Conservation (phyloP, 345 rosid genomes). For the Raphanus raphanistrum region DNA sequence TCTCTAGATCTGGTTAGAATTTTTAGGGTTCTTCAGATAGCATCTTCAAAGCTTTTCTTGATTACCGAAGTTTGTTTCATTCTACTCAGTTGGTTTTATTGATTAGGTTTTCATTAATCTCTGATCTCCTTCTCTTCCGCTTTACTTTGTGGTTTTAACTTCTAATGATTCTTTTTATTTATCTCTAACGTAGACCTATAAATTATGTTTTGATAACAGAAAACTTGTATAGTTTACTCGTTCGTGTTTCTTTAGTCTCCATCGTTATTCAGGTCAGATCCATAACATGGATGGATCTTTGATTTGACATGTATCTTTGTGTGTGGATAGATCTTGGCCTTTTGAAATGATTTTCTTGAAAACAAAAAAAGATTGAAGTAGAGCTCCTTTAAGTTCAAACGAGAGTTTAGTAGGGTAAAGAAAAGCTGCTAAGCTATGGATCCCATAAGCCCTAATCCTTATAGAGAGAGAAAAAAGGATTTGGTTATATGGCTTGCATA, state of each 20-base stretch:
- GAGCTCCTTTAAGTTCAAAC: conserved; percentile 96
- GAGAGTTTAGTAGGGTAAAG: conserved; percentile 58
- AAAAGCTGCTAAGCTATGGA: conserved; percentile 88
- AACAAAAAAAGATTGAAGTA: conserved; percentile 23
- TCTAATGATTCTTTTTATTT: not conserved
- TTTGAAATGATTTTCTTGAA: not conserved
- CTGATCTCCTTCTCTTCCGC: not conserved
- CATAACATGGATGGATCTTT: not conserved
- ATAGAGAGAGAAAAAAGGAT: conserved; percentile 28
- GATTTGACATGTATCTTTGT: not conserved
- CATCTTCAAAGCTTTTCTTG: not conserved
- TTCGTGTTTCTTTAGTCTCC: not conserved
- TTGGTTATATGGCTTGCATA: conserved; percentile 84
- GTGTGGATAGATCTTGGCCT: not conserved
- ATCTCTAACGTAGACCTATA: not conserved
- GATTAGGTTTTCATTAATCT: not conserved
- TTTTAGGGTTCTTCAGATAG: conserved; percentile 11
- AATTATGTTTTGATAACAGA: not conserved
- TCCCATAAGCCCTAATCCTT: conserved; percentile 64
- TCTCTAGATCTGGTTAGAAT: conserved; percentile 6
- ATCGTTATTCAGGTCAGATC: conserved; percentile 10
- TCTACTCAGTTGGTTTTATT: not conserved
- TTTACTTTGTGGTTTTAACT: not conserved
- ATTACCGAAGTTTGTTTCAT: not conserved
- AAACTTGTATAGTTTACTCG: not conserved